These are phyloP conservation scores for Tausonia pullulans DNA, from an alignment of 1,284 basidiomycete genomes.

Conservation along the genomic window DNA sequence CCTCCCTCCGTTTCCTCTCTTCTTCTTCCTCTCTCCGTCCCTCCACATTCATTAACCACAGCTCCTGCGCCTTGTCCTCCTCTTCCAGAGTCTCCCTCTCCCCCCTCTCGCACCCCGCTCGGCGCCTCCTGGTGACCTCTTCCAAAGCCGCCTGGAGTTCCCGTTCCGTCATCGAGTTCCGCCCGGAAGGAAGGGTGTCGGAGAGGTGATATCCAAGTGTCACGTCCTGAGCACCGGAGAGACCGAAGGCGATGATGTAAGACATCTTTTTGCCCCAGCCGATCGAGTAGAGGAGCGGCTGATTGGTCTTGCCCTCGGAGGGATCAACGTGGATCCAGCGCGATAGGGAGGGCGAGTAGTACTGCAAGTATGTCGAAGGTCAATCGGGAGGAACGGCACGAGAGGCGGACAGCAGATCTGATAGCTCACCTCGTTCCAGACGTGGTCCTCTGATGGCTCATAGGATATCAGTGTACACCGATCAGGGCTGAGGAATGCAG, in stretches of 20 bases:
- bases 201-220: constrained; percentile 30
- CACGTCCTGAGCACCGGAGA: constrained; percentile 36
- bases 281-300: constrained; percentile 36
- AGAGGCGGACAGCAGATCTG: constrained; percentile 8
- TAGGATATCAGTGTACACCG: constrained; percentile 19
- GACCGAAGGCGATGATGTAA: constrained; percentile 37
- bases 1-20: constrained; percentile 23
- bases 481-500: constrained; percentile 7
- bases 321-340: constrained; percentile 42
- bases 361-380: constrained; percentile 15
- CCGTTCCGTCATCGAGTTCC: not conserved
- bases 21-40: constrained; percentile 27
- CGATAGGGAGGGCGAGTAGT: constrained; percentile 24
- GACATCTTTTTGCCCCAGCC: constrained; percentile 42
- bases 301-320: constrained; percentile 36
- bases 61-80: constrained; percentile 17
- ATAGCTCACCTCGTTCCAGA: constrained; percentile 31
- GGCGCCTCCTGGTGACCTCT: not conserved
- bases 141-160: not conserved
- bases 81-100: constrained; percentile 15
- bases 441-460: constrained; percentile 35
- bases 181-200: not conserved
- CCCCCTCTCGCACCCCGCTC: constrained; percentile 4
- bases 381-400: not conserved
- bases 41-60: constrained; percentile 21